Conservation (phyloP, 441 rosid genomes). For the Jatropha podagrica region DNA sequence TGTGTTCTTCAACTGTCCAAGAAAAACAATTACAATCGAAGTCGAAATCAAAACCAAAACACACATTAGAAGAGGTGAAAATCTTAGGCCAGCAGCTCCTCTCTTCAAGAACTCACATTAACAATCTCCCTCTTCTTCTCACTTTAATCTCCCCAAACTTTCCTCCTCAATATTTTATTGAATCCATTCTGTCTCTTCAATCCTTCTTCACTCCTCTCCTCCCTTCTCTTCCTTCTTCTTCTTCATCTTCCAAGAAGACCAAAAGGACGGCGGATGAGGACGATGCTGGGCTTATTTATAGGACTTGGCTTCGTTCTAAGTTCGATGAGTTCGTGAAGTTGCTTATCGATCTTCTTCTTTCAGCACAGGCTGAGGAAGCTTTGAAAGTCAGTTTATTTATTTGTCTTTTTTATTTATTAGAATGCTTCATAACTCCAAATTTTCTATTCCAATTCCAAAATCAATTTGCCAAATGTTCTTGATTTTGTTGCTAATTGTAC, state of each 20-base stretch:
- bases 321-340: slow-evolving; percentile 65
- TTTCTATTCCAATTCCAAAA: too few species aligned
- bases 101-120: slow-evolving; percentile 64
- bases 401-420: too few species aligned
- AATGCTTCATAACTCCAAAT: too few species aligned
- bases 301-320: slow-evolving; percentile 79
- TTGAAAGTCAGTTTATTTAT: slow-evolving; percentile 46
- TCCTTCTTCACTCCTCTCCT: slow-evolving; percentile 83
- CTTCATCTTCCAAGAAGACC: slow-evolving; percentile 13
- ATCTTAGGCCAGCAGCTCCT: slow-evolving; percentile 60
- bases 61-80: slow-evolving; percentile 61
- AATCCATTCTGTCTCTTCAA: slow-evolving; percentile 85
- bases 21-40: not conserved
- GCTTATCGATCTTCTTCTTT: slow-evolving; percentile 48
- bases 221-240: slow-evolving; percentile 64
- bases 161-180: slow-evolving; percentile 64
- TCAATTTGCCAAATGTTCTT: too few species aligned
- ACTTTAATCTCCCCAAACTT: slow-evolving; percentile 51
- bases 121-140: slow-evolving; percentile 82
- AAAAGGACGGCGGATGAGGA: not conserved
- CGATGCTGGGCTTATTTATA: slow-evolving; percentile 59
- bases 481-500: too few species aligned
- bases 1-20: not conserved
- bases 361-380: slow-evolving; percentile 52
- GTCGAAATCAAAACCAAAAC: slow-evolving; percentile 13